phyloP scores from a whole-genome alignment of 2,329 filamentous ascomycete genomes.

The Pseudopyricularia cyperi region DNA sequence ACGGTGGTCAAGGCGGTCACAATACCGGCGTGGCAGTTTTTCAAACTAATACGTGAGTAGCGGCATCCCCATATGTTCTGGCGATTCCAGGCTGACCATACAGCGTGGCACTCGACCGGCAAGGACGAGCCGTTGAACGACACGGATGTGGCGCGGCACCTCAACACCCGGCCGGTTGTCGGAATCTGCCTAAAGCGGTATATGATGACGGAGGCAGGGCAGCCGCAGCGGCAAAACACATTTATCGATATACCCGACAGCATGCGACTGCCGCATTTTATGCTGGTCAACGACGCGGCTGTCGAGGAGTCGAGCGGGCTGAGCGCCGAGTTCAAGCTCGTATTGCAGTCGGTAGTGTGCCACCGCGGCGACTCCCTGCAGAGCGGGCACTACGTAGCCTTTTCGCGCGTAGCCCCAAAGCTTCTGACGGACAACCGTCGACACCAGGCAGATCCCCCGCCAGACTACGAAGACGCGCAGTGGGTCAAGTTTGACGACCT shows the following conservation, averaged over 20 bases:
- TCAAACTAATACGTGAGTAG: conserved; percentile 72
- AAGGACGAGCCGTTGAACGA: conserved; percentile 46
- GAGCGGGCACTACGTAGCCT: conserved; percentile 82
- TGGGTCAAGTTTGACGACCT: conserved; percentile 95
- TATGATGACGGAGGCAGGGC: conserved; percentile 55
- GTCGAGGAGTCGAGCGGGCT: conserved; percentile 48
- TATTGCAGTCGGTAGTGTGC: conserved; percentile 83
- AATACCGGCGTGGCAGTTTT: conserved; percentile 97
- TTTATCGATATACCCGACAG: conserved; percentile 78
- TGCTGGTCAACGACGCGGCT: conserved; percentile 59
- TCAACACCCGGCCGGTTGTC: conserved; percentile 72
- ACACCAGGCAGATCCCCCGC: conserved; percentile 42
- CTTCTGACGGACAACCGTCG: conserved; percentile 46
- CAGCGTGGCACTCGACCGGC: conserved; percentile 70
- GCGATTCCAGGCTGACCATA: not conserved
- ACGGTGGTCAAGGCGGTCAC: conserved; percentile 65
- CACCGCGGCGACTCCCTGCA: conserved; percentile 77
- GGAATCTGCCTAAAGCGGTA: conserved; percentile 92
- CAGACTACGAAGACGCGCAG: conserved; percentile 55
- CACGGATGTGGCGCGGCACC: conserved; percentile 76
- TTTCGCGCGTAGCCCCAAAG: conserved; percentile 61
- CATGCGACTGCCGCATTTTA: conserved; percentile 79
- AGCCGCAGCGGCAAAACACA: conserved; percentile 60
- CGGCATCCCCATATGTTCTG: conserved; percentile 1
- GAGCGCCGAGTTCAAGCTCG: conserved; percentile 84